Evolutionary conservation across 176 grass and related monocot genomes (phyloP), one percentile per base, ranked within the genome.

Genomic region (Carex kokanica): DNA sequence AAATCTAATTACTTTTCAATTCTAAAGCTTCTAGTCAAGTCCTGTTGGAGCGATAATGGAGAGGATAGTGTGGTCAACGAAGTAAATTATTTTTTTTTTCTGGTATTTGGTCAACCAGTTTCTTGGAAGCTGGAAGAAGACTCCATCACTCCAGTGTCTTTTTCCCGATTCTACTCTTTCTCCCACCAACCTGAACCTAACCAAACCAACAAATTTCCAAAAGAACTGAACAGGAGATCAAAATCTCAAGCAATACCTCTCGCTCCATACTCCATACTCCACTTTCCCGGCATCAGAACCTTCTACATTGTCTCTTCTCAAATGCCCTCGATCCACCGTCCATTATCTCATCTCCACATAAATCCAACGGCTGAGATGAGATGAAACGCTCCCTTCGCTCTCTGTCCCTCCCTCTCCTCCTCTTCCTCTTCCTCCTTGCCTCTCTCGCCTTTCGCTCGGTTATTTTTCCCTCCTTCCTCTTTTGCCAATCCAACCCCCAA

Each of bases 311-410:
- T 74, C 70, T 52, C 18, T 52, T 74, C 69, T 5, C 16, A 21
- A 5, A 20, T 45, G 20, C 41, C 43, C 10, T 51, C 70, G 43
- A 49, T 74, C 70, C 70, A 74, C 70, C 21, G 3, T 73, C 69
- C 69, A 51, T 73, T 14, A 0, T 6, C 20, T 21, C 38, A 25
- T 52, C 70, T 73, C 70, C 64, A 1, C 64, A 38, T 38, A 68
- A 38, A 68, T 38, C 64, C 31, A 25, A 74, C 73, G 24, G 23
- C 20, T 55, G 47, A 53, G 47, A 53, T 54, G 49, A 53, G 23
- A 77, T 90, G 88, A 90, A 86, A 54, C 60, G 79, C 24, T 63
- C 34, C 49, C 60, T 83, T 47, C 84, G 77, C 61, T 51, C 77
- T 43, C 79, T 77, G 10, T 83, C 74, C 43, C 41, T 67, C 18